Percentiles rank a stretch among this genome's conserved stretches.
phyloP scores from a whole-genome alignment of 2,329 filamentous ascomycete species.

The Monilinia vaccinii-corymbosi region DNA sequence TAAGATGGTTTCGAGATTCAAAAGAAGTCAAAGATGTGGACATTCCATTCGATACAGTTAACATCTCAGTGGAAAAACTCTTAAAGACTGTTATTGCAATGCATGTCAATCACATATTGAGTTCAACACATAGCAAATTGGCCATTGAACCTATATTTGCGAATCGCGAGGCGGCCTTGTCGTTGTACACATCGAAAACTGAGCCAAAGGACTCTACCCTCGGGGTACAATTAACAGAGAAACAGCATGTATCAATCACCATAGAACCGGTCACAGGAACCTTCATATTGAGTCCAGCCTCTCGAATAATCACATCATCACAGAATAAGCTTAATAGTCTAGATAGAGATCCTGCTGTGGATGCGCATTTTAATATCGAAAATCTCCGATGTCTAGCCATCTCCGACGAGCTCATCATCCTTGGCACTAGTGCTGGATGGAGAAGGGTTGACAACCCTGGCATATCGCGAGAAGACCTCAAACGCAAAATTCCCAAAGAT shows the following conservation, averaged over 20 bases:
- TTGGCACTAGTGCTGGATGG: constrained; percentile 59
- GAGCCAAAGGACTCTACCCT: constrained; percentile 62
- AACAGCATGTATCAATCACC: constrained; percentile 49
- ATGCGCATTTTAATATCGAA: constrained; percentile 50
- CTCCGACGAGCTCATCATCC: constrained; percentile 51
- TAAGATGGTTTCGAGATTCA: constrained; percentile 79
- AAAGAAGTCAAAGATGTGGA: constrained; percentile 61
- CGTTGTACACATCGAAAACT: constrained; percentile 45
- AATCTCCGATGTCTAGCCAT: constrained; percentile 52
- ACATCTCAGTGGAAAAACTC: constrained; percentile 65
- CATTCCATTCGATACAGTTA: constrained; percentile 56
- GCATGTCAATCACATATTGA: constrained; percentile 65
- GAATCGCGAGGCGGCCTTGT: constrained; percentile 48
- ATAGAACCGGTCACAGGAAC: constrained; percentile 74
- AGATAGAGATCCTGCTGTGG: constrained; percentile 44
- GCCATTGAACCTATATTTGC: constrained; percentile 51
- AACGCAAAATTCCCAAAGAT: constrained; percentile 50
- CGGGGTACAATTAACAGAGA: constrained; percentile 58
- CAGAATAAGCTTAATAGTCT: constrained; percentile 57
- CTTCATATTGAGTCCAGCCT: constrained; percentile 60
- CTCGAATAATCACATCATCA: constrained; percentile 43
- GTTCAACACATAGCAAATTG: constrained; percentile 54
- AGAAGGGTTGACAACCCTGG: constrained; percentile 33
- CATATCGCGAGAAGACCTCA: constrained; percentile 44
- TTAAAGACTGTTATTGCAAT: constrained; percentile 65